Conservation (phyloP, 140 eudicot genomes). For the Flaveria floridana region DNA sequence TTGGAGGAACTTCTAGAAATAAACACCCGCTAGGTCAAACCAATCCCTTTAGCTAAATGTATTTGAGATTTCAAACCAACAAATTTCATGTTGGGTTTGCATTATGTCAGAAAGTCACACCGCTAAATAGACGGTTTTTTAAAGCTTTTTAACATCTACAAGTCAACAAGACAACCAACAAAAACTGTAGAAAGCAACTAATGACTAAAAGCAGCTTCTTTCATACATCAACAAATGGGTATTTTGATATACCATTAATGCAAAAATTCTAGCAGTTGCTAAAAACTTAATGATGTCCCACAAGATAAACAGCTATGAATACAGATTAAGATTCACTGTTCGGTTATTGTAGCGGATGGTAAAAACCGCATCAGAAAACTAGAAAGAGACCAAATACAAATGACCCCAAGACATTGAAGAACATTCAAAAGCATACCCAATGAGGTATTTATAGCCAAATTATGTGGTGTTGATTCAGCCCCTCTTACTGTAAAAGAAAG, state of each 20-base stretch:
- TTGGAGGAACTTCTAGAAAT: too few species aligned
- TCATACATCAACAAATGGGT: slow-evolving; percentile 21
- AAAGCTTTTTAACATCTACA: background rate
- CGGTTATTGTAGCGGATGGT: slow-evolving; percentile 53
- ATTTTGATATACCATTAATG: background rate
- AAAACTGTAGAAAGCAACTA: background rate
- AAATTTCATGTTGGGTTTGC: background rate
- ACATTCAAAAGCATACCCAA: slow-evolving; percentile 78
- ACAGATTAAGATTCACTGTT: slow-evolving; percentile 42
- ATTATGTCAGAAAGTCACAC: background rate
- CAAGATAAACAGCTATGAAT: background rate
- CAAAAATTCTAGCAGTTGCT: background rate
- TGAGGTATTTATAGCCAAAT: slow-evolving; percentile 80
- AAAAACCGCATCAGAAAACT: slow-evolving; percentile 82
- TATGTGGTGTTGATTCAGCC: slow-evolving; percentile 90
- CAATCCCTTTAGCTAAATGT: background rate
- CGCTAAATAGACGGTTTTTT: background rate
- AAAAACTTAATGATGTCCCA: slow-evolving; percentile 1
- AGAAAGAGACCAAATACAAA: slow-evolving; percentile 94
- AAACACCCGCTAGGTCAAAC: too few species aligned
- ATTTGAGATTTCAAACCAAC: background rate
- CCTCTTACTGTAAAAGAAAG: slow-evolving; percentile 89
- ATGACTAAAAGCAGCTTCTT: slow-evolving; percentile 14
- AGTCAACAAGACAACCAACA: background rate
- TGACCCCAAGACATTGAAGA: slow-evolving; percentile 85